Conservation (phyloP, 2,329 filamentous ascomycete genomes). For the Thelonectria discophora region DNA sequence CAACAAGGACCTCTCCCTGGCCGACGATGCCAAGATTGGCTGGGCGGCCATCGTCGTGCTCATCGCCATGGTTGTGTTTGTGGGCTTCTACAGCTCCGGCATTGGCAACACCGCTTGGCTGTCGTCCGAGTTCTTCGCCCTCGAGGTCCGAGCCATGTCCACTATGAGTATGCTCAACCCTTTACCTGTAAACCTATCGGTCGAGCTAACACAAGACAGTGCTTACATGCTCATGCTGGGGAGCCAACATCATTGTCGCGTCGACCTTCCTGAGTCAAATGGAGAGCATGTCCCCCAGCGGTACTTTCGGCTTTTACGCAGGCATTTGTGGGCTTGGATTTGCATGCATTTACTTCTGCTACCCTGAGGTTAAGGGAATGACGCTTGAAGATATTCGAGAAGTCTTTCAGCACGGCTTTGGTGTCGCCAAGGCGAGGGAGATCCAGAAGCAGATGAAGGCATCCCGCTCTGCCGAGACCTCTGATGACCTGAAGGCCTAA, state of each 20-base stretch:
- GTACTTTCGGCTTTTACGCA: slow-evolving; percentile 62
- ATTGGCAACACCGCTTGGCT: slow-evolving; percentile 60
- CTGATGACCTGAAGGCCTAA: slow-evolving; percentile 1
- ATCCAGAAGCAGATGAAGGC: slow-evolving; percentile 48
- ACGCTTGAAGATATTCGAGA: slow-evolving; percentile 62
- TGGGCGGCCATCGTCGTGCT: slow-evolving; percentile 54
- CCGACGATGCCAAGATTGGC: slow-evolving; percentile 41
- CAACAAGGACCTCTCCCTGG: slow-evolving; percentile 51
- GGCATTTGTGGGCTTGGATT: slow-evolving; percentile 58
- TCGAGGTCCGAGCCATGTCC: slow-evolving; percentile 58
- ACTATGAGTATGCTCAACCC: slow-evolving; percentile 48
- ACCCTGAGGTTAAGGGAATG: slow-evolving; percentile 64
- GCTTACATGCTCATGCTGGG: slow-evolving; percentile 57
- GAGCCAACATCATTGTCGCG: slow-evolving; percentile 58
- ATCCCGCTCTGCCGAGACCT: neutral
- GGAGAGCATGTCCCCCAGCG: slow-evolving; percentile 58
- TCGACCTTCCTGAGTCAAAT: slow-evolving; percentile 59
- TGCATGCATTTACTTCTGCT: slow-evolving; percentile 55
- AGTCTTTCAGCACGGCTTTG: slow-evolving; percentile 59
- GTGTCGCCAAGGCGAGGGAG: slow-evolving; percentile 51
- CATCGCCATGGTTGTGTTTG: slow-evolving; percentile 45
- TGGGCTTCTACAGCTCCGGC: slow-evolving; percentile 51
- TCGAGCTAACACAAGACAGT: slow-evolving; percentile 33
- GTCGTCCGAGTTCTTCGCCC: slow-evolving; percentile 55
- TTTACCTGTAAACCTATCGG: no score